Conservation (phyloP, 1,284 basidiomycete genomes). For the Leccinum huronense region DNA sequence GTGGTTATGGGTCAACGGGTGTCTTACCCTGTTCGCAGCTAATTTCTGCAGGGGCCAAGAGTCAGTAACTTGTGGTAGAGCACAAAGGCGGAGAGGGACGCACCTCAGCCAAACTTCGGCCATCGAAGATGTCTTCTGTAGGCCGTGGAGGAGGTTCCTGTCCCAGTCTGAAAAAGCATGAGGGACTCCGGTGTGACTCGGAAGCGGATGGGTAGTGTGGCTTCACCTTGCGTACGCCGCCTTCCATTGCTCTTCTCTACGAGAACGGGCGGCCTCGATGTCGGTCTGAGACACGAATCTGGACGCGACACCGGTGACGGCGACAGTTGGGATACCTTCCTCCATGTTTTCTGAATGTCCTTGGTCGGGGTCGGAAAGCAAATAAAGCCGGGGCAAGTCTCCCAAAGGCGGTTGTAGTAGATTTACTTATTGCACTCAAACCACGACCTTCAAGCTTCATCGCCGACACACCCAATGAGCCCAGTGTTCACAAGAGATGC, state of each 20-base stretch:
- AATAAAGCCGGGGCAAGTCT: conserved; percentile 3
- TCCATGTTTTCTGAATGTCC: conserved; percentile 37
- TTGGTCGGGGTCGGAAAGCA: conserved; percentile 20
- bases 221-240: conserved; percentile 83
- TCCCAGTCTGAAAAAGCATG: conserved; percentile 57
- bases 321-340: conserved; percentile 60
- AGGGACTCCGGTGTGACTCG: conserved; percentile 5
- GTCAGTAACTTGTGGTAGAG: conserved; percentile 36
- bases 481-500: conserved; percentile 51
- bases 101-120: conserved; percentile 88
- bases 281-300: conserved; percentile 79
- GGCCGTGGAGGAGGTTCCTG: conserved; percentile 83
- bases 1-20: conserved; percentile 14
- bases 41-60: conserved; percentile 58
- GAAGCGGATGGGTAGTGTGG: conserved; percentile 26
- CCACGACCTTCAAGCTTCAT: conserved; percentile 39
- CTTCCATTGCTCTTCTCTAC: conserved; percentile 86
- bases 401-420: neutral
- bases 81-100: conserved; percentile 31
- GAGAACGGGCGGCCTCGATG: conserved; percentile 73
- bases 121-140: conserved; percentile 78
- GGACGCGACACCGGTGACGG: conserved; percentile 66
- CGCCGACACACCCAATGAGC: conserved; percentile 40
- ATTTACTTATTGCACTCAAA: conserved; percentile 43
- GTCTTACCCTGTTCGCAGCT: conserved; percentile 72